These are phyloP conservation scores for Selenicereus undatus DNA, from an alignment of 148 eudicot species.

Conservation along the genomic window DNA sequence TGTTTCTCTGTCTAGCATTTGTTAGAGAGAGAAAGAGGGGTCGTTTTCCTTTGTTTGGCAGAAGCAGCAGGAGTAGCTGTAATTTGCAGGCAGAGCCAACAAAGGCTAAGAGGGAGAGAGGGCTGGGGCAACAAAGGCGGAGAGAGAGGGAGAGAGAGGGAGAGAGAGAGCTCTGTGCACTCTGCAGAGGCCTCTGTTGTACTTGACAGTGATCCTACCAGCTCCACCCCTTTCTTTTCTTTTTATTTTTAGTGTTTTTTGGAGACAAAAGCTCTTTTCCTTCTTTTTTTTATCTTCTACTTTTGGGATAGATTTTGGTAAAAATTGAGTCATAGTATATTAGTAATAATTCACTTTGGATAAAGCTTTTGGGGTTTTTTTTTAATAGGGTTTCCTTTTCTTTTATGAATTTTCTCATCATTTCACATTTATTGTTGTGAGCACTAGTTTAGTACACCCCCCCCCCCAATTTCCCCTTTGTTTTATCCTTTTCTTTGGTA, in stretches of 20 bases:
- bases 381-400: background rate
- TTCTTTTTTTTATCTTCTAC: background rate
- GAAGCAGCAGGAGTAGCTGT: constrained; percentile 31
- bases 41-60: constrained; percentile 25
- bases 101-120: constrained; percentile 13
- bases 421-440: constrained; percentile 13
- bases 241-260: background rate
- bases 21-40: constrained; percentile 19
- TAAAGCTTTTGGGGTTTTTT: too few relatives aligned
- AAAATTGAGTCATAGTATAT: background rate
- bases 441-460: background rate
- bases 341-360: too few relatives aligned
- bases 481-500: too few relatives aligned
- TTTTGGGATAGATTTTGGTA: background rate
- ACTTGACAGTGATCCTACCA: constrained; percentile 25
- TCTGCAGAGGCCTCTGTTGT: constrained; percentile 35
- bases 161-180: constrained; percentile 13
- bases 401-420: background rate
- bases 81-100: constrained; percentile 19
- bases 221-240: background rate
- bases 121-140: too few relatives aligned
- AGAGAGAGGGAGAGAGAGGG: background rate
- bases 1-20: background rate
- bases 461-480: too few relatives aligned
- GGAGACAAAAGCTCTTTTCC: background rate